Conservation (phyloP, 345 rosid species). For the Populus davidiana region DNA sequence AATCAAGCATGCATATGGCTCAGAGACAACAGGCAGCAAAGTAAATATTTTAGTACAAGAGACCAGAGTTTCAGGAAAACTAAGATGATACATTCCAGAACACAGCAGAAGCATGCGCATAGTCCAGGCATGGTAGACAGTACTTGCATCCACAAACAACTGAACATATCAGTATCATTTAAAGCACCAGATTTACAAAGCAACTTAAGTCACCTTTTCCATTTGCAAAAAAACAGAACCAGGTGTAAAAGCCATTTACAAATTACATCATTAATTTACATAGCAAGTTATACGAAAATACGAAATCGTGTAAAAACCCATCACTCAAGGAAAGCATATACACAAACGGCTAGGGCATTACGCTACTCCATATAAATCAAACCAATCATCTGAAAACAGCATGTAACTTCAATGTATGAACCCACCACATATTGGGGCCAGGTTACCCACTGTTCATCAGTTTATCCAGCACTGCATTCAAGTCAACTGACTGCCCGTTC, state of each 20-base stretch:
- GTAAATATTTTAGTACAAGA: neutral
- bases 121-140: neutral
- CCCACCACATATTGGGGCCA: neutral
- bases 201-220: neutral
- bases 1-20: neutral
- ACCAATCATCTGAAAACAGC: slow-evolving; percentile 2
- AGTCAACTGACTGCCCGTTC: slow-evolving; percentile 48
- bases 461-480: slow-evolving; percentile 51
- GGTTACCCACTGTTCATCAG: slow-evolving; percentile 37
- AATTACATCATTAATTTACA: neutral
- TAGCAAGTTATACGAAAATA: neutral
- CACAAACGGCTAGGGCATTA: neutral
- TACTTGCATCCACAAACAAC: slow-evolving; percentile 11
- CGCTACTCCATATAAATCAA: neutral
- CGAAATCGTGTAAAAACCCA: neutral
- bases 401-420: neutral
- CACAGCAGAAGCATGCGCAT: neutral
- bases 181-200: neutral
- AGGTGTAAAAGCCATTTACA: neutral
- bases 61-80: neutral
- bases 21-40: neutral
- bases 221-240: neutral
- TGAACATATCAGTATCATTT: neutral
- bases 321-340: neutral
- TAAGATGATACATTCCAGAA: neutral